These are phyloP conservation scores for Triangularia verruculosa DNA, from an alignment of 2,329 filamentous ascomycete species.

Conservation along the genomic window DNA sequence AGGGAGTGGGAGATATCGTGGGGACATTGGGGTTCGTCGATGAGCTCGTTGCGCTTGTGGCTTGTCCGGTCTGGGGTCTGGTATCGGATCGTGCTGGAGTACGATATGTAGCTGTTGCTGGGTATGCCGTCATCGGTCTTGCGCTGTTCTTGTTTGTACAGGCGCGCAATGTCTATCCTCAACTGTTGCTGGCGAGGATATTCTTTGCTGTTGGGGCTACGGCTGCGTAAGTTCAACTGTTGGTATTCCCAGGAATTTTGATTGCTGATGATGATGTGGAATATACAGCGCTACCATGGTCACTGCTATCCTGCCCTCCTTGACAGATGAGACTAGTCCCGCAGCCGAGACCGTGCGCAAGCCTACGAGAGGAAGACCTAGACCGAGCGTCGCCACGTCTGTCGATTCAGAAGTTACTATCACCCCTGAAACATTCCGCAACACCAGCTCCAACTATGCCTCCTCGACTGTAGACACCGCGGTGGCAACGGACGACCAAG, in stretches of 20 bases:
- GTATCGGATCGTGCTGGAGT: slow-evolving; percentile 75
- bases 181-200: slow-evolving; percentile 78
- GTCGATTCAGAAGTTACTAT: slow-evolving; percentile 74
- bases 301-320: slow-evolving; percentile 80
- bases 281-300: slow-evolving; percentile 78
- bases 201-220: slow-evolving; percentile 89
- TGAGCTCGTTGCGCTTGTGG: slow-evolving; percentile 76
- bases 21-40: slow-evolving; percentile 83
- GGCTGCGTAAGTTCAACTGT: slow-evolving; percentile 62
- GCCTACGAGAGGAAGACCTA: slow-evolving; percentile 38
- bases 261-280: slow-evolving; percentile 4
- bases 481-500: slow-evolving; percentile 24
- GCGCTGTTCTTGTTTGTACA: slow-evolving; percentile 80
- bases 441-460: slow-evolving; percentile 12
- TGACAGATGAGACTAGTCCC: slow-evolving; percentile 51
- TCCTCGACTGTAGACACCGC: slow-evolving; percentile 8
- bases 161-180: slow-evolving; percentile 81
- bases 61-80: slow-evolving; percentile 77
- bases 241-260: background rate
- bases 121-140: slow-evolving; percentile 77
- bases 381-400: slow-evolving; percentile 62
- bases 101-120: slow-evolving; percentile 67
- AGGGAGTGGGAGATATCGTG: slow-evolving; percentile 73
- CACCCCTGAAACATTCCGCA: slow-evolving; percentile 59
- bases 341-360: slow-evolving; percentile 32